Base-by-base conservation (phyloP, 2,329 filamentous ascomycete genomes). In the Penicillium verrucosum region DNA sequence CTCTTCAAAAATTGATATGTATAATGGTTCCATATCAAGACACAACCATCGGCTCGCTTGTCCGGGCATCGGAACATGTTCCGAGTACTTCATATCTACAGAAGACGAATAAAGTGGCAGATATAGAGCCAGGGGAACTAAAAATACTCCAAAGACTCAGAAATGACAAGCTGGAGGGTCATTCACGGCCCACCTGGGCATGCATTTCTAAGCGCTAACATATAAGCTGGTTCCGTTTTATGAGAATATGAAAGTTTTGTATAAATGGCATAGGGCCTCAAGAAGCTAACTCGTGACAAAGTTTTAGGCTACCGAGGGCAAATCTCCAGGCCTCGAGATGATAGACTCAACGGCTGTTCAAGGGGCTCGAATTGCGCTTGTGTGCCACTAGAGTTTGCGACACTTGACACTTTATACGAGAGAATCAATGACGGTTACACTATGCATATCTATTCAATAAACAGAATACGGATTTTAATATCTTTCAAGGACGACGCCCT, bases 401-500 rank as follows among this genome's bases (percentile, higher is more conserved):
- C 29, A 32, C 2, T 34, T 25, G 21, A 21, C 12, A 10, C n/a
- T 12, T 32, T n/a, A 7, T 18, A 32, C 7, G 8, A 1, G 30
- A 6, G 11, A 21, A 23, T 16, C 10, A 29, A 12, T 2, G 18
- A 23, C 4, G 5, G 29, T 9, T 11, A 23, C 12, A 34, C 30
- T n/a, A 34, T 5, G 18, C 12, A 41, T 11, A 41, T 50, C 14
- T 23, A n/a, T 16, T 14, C 21, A 44, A 18, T 10, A 14, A 32
- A 16, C 7, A 27, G 4, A 25, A 37, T 52, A 37, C 32, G 9
- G 11, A n/a, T 11, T 50, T 41, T 44, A 43, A 51, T 12, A 55
- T 50, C 23, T 41, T 52, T 46, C 49, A 51, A 58, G 44, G 57
- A 46, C 46, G 59, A 56, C 52, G 54, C 61, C 65, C 63, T 68